Conservation (phyloP, 768 basidiomycete species). For the Termitomyces sp. region DNA sequence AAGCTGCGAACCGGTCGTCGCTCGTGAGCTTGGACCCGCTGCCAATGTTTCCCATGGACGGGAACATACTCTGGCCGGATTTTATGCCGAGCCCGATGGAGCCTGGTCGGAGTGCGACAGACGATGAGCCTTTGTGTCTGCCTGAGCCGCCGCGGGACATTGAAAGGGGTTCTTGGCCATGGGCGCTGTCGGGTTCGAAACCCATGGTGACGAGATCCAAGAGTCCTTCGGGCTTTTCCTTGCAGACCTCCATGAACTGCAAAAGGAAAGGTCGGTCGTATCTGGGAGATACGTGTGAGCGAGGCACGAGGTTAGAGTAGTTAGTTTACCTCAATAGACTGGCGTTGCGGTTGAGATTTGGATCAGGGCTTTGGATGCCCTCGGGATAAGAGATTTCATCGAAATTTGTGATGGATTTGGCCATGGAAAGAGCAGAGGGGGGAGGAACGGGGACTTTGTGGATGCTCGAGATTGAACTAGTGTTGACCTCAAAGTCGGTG, state of each 20-base stretch:
- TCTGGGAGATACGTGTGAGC: slow-evolving; percentile 31
- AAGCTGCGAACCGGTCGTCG: slow-evolving; percentile 59
- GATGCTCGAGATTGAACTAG: too few relatives aligned
- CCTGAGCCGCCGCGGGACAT: slow-evolving; percentile 65
- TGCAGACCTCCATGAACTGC: slow-evolving; percentile 94
- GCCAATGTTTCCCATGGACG: slow-evolving; percentile 65
- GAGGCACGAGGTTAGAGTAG: not conserved
- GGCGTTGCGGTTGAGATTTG: slow-evolving; percentile 85
- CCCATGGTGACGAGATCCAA: slow-evolving; percentile 90
- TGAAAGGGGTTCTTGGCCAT: slow-evolving; percentile 29
- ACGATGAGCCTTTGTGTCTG: slow-evolving; percentile 45
- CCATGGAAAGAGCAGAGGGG: slow-evolving; percentile 72
- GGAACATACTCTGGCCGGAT: slow-evolving; percentile 30
- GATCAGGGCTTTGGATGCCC: slow-evolving; percentile 80
- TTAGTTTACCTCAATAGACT: slow-evolving; percentile 75
- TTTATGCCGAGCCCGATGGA: slow-evolving; percentile 46
- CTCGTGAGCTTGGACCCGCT: slow-evolving; percentile 55
- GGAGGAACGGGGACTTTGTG: slow-evolving; percentile 35
- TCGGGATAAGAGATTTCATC: slow-evolving; percentile 75
- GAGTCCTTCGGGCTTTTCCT: slow-evolving; percentile 88
- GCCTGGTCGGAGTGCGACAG: slow-evolving; percentile 42
- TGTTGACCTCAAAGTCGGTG: too few relatives aligned
- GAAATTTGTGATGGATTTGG: slow-evolving; percentile 82
- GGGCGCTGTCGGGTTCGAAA: slow-evolving; percentile 66
- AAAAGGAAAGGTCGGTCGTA: slow-evolving; percentile 97